Evolutionary conservation across 169 alveolate species (phyloP), one percentile per base, ranked within the genome.

Genomic region (Plasmodium relictum): DNA sequence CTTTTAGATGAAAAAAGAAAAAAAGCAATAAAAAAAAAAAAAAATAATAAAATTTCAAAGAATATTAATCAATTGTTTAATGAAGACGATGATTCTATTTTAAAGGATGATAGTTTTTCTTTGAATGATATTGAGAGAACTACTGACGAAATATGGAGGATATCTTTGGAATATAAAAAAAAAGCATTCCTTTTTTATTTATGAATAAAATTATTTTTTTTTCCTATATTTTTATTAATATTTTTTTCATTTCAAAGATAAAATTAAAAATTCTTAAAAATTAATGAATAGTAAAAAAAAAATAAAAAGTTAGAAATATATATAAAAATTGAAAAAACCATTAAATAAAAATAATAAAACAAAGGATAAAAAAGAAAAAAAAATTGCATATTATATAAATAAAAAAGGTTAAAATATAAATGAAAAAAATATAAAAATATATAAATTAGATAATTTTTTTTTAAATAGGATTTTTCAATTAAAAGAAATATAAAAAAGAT

Each of bases 171-270:
- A 6, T 48, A 74, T 37, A 74, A 74, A 66, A 74, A 74, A 48
- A 24, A 48, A 62, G 88, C 88, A 63, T 74, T 59, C 62, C 88
- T 74, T 31, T 74, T 74, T 54, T 74, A 74, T 37, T 22, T 74
- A 58, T 74, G 61, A 59, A 3, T 18, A 54, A 54, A 31, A 2
- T 31, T 31, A 31, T 31, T 31, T 31, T 31, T 1, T 31, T 31
- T 31, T 31, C 6, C 3, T 31, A 31, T 31, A 31, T 31, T 31
- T 31, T 31, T 31, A 31, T 31, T 31, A 31, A 31, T 31, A 31
- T 31, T 31, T 31, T n/a, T 31, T 31, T 31, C 39, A 31, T 31
- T 31, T 31, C 3, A 31, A 31, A 31, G 39, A 31, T 31, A 31
- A 31, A 31, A 31, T 31, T 31, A 31, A 31, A 31, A 31, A 31